Percentiles rank a stretch among this genome's conserved stretches.
Conservation (phyloP, 2,329 filamentous ascomycete species). For the Sporothrix sp. region DNA sequence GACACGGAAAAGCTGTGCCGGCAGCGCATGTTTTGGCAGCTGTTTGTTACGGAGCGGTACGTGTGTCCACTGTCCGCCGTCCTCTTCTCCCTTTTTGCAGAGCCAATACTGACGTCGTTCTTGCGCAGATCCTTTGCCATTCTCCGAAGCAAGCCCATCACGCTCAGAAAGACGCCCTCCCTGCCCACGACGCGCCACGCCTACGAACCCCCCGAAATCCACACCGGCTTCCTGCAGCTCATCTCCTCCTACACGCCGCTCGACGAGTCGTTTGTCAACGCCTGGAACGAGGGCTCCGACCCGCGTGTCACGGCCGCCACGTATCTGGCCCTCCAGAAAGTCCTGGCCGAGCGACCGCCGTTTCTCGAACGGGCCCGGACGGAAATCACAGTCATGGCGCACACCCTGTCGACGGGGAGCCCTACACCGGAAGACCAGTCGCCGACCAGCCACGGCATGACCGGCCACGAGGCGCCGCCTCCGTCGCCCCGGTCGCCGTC, state of each 20-base stretch:
- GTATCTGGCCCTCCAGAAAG: slow-evolving; percentile 28
- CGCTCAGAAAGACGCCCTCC: slow-evolving; percentile 48
- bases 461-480: neutral
- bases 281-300: slow-evolving; percentile 51
- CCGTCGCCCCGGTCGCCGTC: neutral
- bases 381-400: slow-evolving; percentile 5
- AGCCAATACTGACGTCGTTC: neutral
- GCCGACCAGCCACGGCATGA: slow-evolving; percentile 5
- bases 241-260: slow-evolving; percentile 53
- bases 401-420: slow-evolving; percentile 4
- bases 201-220: slow-evolving; percentile 42
- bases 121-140: slow-evolving; percentile 49
- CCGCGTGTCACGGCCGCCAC: slow-evolving; percentile 26
- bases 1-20: slow-evolving; percentile 43
- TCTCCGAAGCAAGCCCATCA: slow-evolving; percentile 53
- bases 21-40: slow-evolving; percentile 50
- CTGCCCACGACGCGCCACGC: slow-evolving; percentile 42
- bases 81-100: neutral
- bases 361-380: slow-evolving; percentile 21
- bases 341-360: slow-evolving; percentile 25
- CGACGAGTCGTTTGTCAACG: slow-evolving; percentile 51
- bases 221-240: slow-evolving; percentile 50
- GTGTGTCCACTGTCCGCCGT: too few relatives aligned
- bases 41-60: slow-evolving; percentile 53
- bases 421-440: slow-evolving; percentile 35